These are phyloP conservation scores for Naganishia friedmannii DNA, from an alignment of 768 basidiomycete genomes.

Conservation along the genomic window DNA sequence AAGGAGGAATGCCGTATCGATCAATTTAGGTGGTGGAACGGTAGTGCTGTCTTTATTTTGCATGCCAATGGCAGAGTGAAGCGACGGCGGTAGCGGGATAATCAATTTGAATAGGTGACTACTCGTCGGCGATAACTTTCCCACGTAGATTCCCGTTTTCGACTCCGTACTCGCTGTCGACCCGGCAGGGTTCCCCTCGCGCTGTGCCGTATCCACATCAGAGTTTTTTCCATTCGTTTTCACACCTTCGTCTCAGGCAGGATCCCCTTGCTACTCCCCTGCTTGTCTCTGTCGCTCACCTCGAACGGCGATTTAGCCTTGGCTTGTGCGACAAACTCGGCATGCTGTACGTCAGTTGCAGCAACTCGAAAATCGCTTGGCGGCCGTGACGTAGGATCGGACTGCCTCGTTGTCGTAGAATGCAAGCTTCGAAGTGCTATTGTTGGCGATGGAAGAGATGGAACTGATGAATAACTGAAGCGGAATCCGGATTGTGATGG, in stretches of 20 bases:
- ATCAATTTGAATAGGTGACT: slow-evolving; percentile 68
- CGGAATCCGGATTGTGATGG: not conserved
- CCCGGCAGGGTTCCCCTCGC: not conserved
- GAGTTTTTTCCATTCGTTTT: too few relatives aligned
- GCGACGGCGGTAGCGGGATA: slow-evolving; percentile 55
- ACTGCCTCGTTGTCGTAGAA: not conserved
- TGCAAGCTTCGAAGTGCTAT: not conserved
- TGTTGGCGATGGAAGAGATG: not conserved
- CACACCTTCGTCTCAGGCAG: not conserved
- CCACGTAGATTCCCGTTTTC: slow-evolving; percentile 44
- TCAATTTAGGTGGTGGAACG: slow-evolving; percentile 37
- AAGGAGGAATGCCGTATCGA: slow-evolving; percentile 59
- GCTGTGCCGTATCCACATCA: slow-evolving; percentile 5
- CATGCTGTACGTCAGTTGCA: slow-evolving; percentile 25
- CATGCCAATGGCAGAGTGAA: not conserved
- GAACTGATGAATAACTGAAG: not conserved
- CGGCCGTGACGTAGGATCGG: not conserved
- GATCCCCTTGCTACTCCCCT: not conserved
- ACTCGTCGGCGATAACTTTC: slow-evolving; percentile 63
- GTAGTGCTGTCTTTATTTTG: not conserved
- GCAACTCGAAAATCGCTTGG: slow-evolving; percentile 7
- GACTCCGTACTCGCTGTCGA: not conserved
- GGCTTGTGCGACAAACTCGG: slow-evolving; percentile 25
- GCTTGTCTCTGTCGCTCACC: slow-evolving; percentile 6
- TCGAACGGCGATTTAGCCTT: slow-evolving; percentile 17